Base-by-base conservation (phyloP, 495 filamentous ascomycete genomes). In the Talaromyces wortmannii region DNA sequence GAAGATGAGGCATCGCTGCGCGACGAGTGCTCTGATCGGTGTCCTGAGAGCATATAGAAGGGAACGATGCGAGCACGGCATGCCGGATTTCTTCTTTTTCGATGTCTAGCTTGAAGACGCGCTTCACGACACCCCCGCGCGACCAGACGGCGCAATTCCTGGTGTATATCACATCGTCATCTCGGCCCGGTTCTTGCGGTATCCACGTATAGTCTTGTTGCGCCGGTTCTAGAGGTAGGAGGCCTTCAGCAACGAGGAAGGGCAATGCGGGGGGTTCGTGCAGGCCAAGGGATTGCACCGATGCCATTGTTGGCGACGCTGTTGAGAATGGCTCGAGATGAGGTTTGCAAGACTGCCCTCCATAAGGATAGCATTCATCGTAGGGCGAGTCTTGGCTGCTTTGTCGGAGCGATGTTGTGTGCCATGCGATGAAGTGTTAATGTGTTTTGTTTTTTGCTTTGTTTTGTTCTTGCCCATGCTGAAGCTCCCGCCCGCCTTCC, bases 101-200 rank as follows among this genome's bases (percentile, higher is more conserved):
- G 7, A 89, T 72, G 53, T 92, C 87, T 65, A 97, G 89, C 50
- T 81, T 84, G 72, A 91, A 99, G 57, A 89, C 82, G 63, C 91
- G 89, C 54, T 89, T 89, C 62, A 96, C 85, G 40, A 95, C 74
- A 48, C 87, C 87, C 45, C 89, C 91, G 51, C 89, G 82, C 32
- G 90, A 96, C 92, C 92, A 99, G 56, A 96, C 83, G 33, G 96
- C 94, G 61, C 88, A 88, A 57, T 78, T 78, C 32, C 87, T 79
- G 4, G 92, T 96, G 54, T 86, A 84, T 23, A 96, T 72, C n/a
- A 97, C 69, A 67, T 97, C 94, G 53, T 99, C 94, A 57, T 89
- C 83, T 45, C 76, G 65, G 52, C 72, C 76, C 7, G 61, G 83
- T 57, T 86, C 70, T 53, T 73, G 76, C n/a, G 61, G 83, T 57